Percentiles rank a stretch among this genome's conserved stretches.
phyloP scores from a whole-genome alignment of 345 rosid genomes.

The Draba incana region DNA sequence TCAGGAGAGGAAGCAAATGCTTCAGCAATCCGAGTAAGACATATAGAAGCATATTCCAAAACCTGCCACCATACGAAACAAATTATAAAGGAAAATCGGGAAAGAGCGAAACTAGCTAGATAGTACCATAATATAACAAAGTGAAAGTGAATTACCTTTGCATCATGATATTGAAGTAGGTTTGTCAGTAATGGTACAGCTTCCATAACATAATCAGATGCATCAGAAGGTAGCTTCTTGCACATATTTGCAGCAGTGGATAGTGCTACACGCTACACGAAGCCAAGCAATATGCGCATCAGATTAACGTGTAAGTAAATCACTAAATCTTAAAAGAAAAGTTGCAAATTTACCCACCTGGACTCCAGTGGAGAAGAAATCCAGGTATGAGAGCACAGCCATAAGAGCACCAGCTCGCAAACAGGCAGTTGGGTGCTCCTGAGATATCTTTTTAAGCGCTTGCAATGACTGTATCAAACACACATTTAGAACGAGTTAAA shows the following conservation, averaged over 20 bases:
- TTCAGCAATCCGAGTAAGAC: slow-evolving; percentile 97
- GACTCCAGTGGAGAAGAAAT: slow-evolving; percentile 99
- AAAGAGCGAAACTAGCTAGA: neutral
- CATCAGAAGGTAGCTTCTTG: slow-evolving; percentile 99
- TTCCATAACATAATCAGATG: slow-evolving; percentile 99
- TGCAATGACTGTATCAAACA: slow-evolving; percentile 74
- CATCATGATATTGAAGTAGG: slow-evolving; percentile 95
- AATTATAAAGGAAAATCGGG: slow-evolving; percentile 8
- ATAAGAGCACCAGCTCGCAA: slow-evolving; percentile 98
- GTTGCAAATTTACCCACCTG: slow-evolving; percentile 58
- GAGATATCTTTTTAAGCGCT: slow-evolving; percentile 99
- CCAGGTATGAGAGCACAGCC: slow-evolving; percentile 98
- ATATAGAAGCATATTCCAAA: slow-evolving; percentile 95
- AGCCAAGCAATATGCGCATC: slow-evolving; percentile 28
- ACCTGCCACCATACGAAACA: slow-evolving; percentile 55
- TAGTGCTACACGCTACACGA: slow-evolving; percentile 83
- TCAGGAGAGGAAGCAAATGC: slow-evolving; percentile 92
- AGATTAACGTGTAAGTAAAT: slow-evolving; percentile 13
- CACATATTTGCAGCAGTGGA: slow-evolving; percentile 99
- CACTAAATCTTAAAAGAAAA: neutral
- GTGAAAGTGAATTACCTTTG: slow-evolving; percentile 58
- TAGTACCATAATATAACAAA: neutral
- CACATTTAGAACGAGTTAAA: slow-evolving; percentile 16
- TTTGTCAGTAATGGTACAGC: slow-evolving; percentile 98
- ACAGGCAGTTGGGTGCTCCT: slow-evolving; percentile 99